Evolutionary conservation across 1,139 yeast genomes (phyloP).

Genomic region (Magnusiomyces sp.): DNA sequence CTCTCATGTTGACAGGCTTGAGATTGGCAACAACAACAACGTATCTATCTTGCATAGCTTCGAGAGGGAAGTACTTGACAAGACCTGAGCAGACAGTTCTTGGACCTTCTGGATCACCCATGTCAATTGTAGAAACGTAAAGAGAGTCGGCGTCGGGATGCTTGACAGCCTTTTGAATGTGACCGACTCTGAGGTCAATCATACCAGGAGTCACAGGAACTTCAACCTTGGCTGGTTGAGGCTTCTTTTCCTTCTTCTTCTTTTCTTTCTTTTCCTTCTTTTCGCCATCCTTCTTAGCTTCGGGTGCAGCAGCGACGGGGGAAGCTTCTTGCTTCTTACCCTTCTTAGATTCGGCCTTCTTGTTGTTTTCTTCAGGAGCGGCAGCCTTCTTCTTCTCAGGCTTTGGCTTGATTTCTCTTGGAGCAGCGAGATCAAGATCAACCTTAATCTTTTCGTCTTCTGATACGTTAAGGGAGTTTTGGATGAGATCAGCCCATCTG

Average conservation of each 20-base stretch:
- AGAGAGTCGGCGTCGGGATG: conserved; percentile 98
- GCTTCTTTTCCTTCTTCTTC: conserved; percentile 43
- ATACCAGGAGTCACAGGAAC: conserved; percentile 68
- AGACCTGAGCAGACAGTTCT: conserved; percentile 97
- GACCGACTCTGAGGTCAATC: conserved; percentile 92
- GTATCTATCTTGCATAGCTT: conserved; percentile 72
- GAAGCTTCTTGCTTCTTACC: conserved; percentile 10
- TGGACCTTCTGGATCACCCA: conserved; percentile 94
- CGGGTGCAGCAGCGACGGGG: conserved; percentile 18
- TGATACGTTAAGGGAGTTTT: conserved; percentile 50
- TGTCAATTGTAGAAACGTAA: conserved; percentile 91
- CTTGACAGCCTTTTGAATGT: conserved; percentile 89
- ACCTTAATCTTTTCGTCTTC: conserved; percentile 46
- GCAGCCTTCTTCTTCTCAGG: conserved; percentile 35
- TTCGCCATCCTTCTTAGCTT: conserved; percentile 28
- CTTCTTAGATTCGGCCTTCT: conserved; percentile 29
- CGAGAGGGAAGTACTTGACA: conserved; percentile 67
- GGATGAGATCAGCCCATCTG: conserved; percentile 87
- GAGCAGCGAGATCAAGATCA: conserved; percentile 53
- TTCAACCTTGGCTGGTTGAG: conserved; percentile 43
- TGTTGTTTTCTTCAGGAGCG: conserved; percentile 6
- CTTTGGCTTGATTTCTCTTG: conserved; percentile 59
- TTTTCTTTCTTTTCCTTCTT: conserved; percentile 44
- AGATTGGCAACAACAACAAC: conserved; percentile 82
- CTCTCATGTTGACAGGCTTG: conserved; percentile 90